Conservation (phyloP, 495 filamentous ascomycete species). For the Tuber borchii region DNA sequence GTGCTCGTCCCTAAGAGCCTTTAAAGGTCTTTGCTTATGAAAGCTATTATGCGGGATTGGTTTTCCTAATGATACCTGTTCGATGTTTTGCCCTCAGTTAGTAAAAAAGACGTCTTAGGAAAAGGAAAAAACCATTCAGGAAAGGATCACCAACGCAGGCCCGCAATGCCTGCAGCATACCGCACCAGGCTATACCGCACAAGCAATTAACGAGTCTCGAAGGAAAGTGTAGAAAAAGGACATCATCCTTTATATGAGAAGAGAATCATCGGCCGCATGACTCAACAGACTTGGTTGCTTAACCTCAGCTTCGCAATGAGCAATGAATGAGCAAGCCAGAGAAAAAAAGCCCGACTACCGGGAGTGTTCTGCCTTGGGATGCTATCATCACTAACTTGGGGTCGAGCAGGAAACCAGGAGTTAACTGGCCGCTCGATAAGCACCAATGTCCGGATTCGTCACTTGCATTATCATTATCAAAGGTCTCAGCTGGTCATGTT, state of each 20-base stretch:
- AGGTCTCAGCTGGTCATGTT: not conserved
- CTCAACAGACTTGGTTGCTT: not conserved
- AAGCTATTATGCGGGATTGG: not conserved
- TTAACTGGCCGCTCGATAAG: not conserved
- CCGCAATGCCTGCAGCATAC: not conserved
- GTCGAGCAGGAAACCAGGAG: not conserved
- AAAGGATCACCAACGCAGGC: not conserved
- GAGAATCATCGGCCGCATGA: not conserved
- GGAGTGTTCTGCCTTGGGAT: not conserved
- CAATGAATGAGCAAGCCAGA: not conserved
- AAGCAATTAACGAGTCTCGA: not conserved
- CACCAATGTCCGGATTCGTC: not conserved
- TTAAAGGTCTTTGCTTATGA: not conserved
- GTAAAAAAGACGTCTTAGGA: not conserved
- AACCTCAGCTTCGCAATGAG: slow-evolving; percentile 2
- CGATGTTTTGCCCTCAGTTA: not conserved
- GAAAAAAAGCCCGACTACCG: not conserved
- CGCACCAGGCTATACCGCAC: not conserved
- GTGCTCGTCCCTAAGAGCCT: not conserved
- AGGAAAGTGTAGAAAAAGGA: not conserved
- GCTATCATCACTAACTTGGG: not conserved
- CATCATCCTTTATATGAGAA: not conserved
- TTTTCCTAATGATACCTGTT: not conserved
- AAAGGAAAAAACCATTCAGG: not conserved
- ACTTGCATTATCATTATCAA: not conserved